phyloP scores from a whole-genome alignment of 2,329 filamentous ascomycete genomes.

The Xylaria multiplex region DNA sequence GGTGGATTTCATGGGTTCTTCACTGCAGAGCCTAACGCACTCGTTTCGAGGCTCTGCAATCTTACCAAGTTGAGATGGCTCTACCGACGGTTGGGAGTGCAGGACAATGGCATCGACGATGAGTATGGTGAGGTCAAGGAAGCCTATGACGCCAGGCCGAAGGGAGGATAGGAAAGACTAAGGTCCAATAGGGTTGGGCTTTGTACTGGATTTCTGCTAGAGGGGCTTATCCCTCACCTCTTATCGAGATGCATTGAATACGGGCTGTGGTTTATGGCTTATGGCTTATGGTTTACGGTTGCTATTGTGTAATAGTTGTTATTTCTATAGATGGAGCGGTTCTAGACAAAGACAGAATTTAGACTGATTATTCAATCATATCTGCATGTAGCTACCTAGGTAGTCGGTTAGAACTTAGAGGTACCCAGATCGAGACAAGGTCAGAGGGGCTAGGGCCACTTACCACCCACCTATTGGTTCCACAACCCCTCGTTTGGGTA shows the following conservation, averaged over 20 bases:
- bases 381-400: no score
- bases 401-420: no score
- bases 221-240: neutral
- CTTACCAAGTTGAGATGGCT: slow-evolving; percentile 36
- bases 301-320: neutral
- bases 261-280: no score
- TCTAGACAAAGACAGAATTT: no score
- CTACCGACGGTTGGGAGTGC: slow-evolving; percentile 18
- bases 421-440: no score
- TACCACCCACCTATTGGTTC: neutral
- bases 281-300: neutral
- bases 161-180: neutral
- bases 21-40: slow-evolving; percentile 30
- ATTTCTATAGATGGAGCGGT: no score
- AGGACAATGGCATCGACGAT: slow-evolving; percentile 7
- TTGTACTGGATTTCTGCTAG: neutral
- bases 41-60: slow-evolving; percentile 31
- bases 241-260: no score
- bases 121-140: slow-evolving; percentile 18
- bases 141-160: slow-evolving; percentile 17
- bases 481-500: no score
- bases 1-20: slow-evolving; percentile 39
- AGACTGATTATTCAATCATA: no score
- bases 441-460: slow-evolving; percentile 16
- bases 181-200: neutral